phyloP scores from a whole-genome alignment of 176 grass and related monocot species.

The Elaeis guineensis region DNA sequence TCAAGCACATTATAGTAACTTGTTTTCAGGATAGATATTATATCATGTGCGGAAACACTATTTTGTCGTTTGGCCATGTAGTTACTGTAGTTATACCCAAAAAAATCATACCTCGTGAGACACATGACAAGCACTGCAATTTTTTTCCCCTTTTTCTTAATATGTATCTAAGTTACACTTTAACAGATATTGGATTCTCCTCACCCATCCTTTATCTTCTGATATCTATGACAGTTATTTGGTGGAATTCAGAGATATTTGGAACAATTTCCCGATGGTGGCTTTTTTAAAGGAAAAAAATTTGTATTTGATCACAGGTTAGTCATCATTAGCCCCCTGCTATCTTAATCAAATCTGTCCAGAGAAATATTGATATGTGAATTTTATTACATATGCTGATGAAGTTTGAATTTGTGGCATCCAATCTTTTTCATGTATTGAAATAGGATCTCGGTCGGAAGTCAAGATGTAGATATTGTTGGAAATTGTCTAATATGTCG shows the following conservation, averaged over 20 bases:
- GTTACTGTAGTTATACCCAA: too few relatives aligned
- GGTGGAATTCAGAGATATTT: slow-evolving; percentile 96
- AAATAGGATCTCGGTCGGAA: slow-evolving; percentile 74
- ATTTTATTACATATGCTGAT: too few relatives aligned
- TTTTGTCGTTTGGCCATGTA: too few relatives aligned
- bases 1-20: too few relatives aligned
- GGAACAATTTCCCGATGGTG: slow-evolving; percentile 80
- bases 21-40: too few relatives aligned
- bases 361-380: too few relatives aligned
- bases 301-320: slow-evolving; percentile 97
- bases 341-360: too few relatives aligned
- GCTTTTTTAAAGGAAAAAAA: slow-evolving; percentile 96
- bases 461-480: slow-evolving; percentile 41
- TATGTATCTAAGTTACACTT: too few relatives aligned
- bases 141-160: too few relatives aligned
- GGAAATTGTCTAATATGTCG: slow-evolving; percentile 66
- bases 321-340: neutral
- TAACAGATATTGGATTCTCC: neutral
- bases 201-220: slow-evolving; percentile 12
- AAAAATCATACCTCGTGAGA: too few relatives aligned
- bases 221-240: slow-evolving; percentile 45
- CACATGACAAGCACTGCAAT: too few relatives aligned
- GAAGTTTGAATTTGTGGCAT: neutral
- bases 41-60: too few relatives aligned
- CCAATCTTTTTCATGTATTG: slow-evolving; percentile 15